Percentiles rank a stretch among this genome's conserved stretches.
phyloP scores from a whole-genome alignment of 2,329 filamentous ascomycete species.

The Diaporthe nobilis region DNA sequence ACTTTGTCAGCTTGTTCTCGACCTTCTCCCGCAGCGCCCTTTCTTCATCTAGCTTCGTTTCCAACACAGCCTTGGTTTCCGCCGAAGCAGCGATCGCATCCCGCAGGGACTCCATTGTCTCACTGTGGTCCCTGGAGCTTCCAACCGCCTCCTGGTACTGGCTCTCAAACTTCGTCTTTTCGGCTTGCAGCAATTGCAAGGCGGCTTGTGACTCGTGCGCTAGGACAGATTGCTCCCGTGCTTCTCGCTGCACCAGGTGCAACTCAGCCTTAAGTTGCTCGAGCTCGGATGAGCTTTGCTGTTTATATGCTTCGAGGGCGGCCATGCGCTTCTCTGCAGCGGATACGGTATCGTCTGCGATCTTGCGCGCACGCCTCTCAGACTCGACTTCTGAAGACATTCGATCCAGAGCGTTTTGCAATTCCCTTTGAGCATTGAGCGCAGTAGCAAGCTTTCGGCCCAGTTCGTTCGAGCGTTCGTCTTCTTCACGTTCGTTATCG shows the following conservation, averaged over 20 bases:
- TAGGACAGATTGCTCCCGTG: conserved; percentile 84
- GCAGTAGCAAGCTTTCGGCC: conserved; percentile 86
- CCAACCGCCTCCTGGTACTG: conserved; percentile 77
- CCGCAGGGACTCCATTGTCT: conserved; percentile 81
- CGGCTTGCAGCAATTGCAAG: conserved; percentile 83
- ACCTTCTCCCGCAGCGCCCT: conserved; percentile 80
- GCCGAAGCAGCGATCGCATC: conserved; percentile 84
- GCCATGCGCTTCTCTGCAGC: conserved; percentile 86
- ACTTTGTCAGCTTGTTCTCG: conserved; percentile 81
- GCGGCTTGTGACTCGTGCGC: conserved; percentile 83
- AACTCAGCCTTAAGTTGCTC: conserved; percentile 89
- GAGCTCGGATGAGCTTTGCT: conserved; percentile 86
- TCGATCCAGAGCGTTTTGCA: conserved; percentile 82
- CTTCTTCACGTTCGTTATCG: conserved; percentile 72
- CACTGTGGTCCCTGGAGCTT: conserved; percentile 77
- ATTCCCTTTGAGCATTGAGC: conserved; percentile 82
- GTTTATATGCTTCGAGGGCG: conserved; percentile 87
- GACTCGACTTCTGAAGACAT: conserved; percentile 80
- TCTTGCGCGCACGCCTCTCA: conserved; percentile 83
- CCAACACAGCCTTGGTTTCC: conserved; percentile 81
- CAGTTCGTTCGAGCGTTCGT: conserved; percentile 80
- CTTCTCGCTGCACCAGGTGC: conserved; percentile 82
- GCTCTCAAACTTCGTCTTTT: conserved; percentile 82
- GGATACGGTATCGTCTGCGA: conserved; percentile 89
- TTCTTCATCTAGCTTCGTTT: conserved; percentile 88